Percentiles rank a stretch among this genome's conserved stretches.
phyloP scores from a whole-genome alignment of 441 rosid genomes.

The Cnidoscolus chayamansa region DNA sequence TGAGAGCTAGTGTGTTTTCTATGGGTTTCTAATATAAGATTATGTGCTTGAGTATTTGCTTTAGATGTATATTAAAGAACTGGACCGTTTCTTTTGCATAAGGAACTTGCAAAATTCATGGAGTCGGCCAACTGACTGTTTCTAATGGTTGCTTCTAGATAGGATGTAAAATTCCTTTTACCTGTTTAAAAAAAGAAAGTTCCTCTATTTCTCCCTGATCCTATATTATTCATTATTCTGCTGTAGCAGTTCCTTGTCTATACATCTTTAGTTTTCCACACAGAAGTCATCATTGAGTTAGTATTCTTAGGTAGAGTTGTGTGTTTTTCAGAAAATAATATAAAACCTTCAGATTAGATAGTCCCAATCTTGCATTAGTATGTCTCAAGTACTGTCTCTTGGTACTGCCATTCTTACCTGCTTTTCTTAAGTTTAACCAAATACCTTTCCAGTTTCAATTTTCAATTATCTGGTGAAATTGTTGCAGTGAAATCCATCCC shows the following conservation, averaged over 20 bases:
- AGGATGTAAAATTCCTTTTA: background rate
- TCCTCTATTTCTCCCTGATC: background rate
- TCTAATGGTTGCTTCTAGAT: background rate
- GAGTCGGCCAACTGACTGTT: background rate
- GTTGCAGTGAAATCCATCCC: background rate
- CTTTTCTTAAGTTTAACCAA: background rate
- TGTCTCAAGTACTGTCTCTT: background rate
- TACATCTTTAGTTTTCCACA: background rate
- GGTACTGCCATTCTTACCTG: background rate
- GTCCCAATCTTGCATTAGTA: background rate
- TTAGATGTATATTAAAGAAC: background rate
- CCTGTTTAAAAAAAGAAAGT: background rate
- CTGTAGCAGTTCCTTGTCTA: background rate
- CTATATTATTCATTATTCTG: background rate
- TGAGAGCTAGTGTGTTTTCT: background rate
- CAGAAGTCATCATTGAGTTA: background rate
- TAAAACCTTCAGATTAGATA: background rate
- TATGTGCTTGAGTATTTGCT: background rate
- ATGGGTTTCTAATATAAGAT: background rate
- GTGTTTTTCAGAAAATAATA: background rate
- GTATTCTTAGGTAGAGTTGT: background rate
- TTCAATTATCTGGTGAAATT: background rate
- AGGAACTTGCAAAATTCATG: background rate
- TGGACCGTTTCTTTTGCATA: background rate
- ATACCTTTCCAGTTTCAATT: conserved; percentile 8